phyloP scores from a whole-genome alignment of 805 yeast species.

The Myxozyma neglecta region DNA sequence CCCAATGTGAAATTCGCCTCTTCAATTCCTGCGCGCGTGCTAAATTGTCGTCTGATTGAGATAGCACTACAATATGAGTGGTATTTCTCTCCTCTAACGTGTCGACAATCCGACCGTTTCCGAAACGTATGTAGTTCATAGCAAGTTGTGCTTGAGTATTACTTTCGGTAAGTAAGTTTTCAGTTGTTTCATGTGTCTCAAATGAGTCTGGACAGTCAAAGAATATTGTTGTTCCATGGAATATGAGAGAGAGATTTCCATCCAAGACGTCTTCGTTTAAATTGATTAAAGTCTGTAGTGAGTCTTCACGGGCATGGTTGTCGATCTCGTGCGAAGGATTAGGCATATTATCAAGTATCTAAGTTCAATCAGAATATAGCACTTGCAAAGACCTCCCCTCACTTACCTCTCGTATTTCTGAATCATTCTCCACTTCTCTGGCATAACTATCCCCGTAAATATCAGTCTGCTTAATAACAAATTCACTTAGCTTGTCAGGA shows the following conservation, averaged over 20 bases:
- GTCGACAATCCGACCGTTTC: constrained; percentile 48
- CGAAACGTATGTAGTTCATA: constrained; percentile 18
- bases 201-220: constrained; percentile 6
- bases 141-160: neutral
- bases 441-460: constrained; percentile 62
- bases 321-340: neutral
- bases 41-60: constrained; percentile 27
- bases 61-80: constrained; percentile 35
- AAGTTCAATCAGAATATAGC: neutral
- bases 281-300: constrained; percentile 29
- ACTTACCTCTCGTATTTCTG: constrained; percentile 31
- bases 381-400: neutral
- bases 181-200: neutral
- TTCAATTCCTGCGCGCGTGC: neutral
- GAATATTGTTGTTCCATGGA: constrained; percentile 25
- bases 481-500: constrained; percentile 36
- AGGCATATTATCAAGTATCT: neutral
- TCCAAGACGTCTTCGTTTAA: constrained; percentile 36
- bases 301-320: neutral
- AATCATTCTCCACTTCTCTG: constrained; percentile 37
- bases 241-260: constrained; percentile 33
- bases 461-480: constrained; percentile 50
- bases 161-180: neutral
- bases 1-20: neutral
- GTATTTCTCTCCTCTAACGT: constrained; percentile 41